Conservation (phyloP, 495 filamentous ascomycete genomes). For the Penicillium canariense region DNA sequence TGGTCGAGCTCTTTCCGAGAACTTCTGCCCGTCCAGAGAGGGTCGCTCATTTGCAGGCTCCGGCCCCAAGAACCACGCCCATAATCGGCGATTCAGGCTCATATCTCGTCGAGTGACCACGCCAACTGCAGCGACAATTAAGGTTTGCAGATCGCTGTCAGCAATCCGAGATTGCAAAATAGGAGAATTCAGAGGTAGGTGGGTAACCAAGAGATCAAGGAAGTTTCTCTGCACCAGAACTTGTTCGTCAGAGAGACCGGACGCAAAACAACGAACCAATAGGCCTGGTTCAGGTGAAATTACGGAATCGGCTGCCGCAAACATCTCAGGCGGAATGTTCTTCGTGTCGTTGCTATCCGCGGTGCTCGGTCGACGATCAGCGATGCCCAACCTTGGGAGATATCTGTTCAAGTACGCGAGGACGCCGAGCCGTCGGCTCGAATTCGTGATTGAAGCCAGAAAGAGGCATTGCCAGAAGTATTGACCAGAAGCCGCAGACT, state of each 20-base stretch:
- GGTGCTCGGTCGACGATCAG: slow-evolving; percentile 34
- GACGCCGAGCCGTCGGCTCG: slow-evolving; percentile 77
- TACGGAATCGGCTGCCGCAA: slow-evolving; percentile 63
- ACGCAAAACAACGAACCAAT: slow-evolving; percentile 84
- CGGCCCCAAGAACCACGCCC: slow-evolving; percentile 95
- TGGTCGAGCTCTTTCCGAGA: slow-evolving; percentile 44
- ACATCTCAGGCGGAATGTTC: slow-evolving; percentile 28
- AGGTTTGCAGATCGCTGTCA: slow-evolving; percentile 68
- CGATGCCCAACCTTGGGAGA: slow-evolving; percentile 67
- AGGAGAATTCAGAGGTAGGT: slow-evolving; percentile 83
- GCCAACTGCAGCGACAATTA: slow-evolving; percentile 76
- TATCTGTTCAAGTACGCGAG: slow-evolving; percentile 79
- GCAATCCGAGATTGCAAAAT: slow-evolving; percentile 74
- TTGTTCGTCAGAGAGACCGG: slow-evolving; percentile 86
- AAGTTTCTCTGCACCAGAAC: slow-evolving; percentile 90
- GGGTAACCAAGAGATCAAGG: slow-evolving; percentile 85
- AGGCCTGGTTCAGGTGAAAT: slow-evolving; percentile 91
- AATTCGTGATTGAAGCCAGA: slow-evolving; percentile 83
- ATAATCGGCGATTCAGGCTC: slow-evolving; percentile 90
- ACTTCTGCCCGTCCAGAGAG: slow-evolving; percentile 47
- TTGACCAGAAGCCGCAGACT: slow-evolving; percentile 64
- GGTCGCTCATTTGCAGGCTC: slow-evolving; percentile 56
- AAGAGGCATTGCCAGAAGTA: slow-evolving; percentile 99
- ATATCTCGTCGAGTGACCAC: slow-evolving; percentile 89
- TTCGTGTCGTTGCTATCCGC: slow-evolving; percentile 21